A percentile compares a stretch with the other conserved stretches of the same genome.
These are phyloP conservation scores for Phaeotremella skinneri DNA, from an alignment of 768 basidiomycete species.

Conservation along the genomic window DNA sequence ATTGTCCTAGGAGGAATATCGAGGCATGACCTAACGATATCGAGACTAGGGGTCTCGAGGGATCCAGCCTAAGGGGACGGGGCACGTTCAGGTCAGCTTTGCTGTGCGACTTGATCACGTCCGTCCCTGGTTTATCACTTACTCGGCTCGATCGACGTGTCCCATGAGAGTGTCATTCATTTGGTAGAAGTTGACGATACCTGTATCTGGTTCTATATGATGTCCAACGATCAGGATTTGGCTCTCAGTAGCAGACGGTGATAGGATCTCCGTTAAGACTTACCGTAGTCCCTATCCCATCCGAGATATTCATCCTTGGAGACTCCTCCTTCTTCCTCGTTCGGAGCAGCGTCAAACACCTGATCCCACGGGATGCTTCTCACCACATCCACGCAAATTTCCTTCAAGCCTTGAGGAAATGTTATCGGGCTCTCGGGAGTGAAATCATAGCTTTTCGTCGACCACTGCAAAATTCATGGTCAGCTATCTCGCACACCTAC, in stretches of 20 bases:
- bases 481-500: not conserved
- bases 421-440: conserved; percentile 61
- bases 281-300: conserved; percentile 79
- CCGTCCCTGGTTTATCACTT: conserved; percentile 8
- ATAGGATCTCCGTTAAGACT: conserved; percentile 10
- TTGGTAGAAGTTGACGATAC: conserved; percentile 95
- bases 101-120: not conserved
- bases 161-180: conserved; percentile 89
- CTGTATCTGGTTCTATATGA: conserved; percentile 80
- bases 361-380: conserved; percentile 65
- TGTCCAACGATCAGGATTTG: not conserved
- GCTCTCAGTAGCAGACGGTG: not conserved
- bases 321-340: conserved; percentile 46
- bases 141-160: conserved; percentile 93
- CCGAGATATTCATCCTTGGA: conserved; percentile 62
- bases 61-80: conserved; percentile 59
- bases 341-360: conserved; percentile 55
- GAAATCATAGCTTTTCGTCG: conserved; percentile 91
- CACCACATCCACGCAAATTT: conserved; percentile 66
- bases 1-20: conserved; percentile 83
- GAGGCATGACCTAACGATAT: conserved; percentile 90
- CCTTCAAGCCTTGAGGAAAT: conserved; percentile 61
- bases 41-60: conserved; percentile 86
- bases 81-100: not conserved
- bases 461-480: conserved; percentile 68